Evolutionary conservation across 2,329 filamentous ascomycete species (phyloP).

Genomic region (Cladosporium halotolerans): DNA sequence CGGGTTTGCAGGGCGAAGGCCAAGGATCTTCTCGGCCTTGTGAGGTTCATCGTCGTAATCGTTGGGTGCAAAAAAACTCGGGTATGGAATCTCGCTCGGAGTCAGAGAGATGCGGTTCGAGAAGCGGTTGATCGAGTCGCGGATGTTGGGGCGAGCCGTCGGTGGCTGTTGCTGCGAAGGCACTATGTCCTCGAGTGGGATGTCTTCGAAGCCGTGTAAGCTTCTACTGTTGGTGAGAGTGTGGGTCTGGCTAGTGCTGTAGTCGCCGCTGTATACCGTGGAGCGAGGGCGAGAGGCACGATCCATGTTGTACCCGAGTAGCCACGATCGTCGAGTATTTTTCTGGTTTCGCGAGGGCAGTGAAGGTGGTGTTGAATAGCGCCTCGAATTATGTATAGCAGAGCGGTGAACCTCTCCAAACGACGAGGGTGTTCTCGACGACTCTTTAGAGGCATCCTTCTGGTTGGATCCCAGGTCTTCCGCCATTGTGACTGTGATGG

Average conservation of each 20-base stretch:
- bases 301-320: constrained; percentile 3
- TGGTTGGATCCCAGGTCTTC: not conserved
- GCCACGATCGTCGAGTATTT: not conserved
- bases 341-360: not conserved
- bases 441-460: not conserved
- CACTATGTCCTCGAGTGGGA: not conserved
- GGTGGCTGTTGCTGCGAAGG: not conserved
- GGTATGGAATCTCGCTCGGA: constrained; percentile 16
- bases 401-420: not conserved
- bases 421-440: not conserved
- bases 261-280: not conserved
- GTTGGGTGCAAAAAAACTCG: not conserved
- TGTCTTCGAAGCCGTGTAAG: constrained; percentile 1
- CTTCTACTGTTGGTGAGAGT: not conserved
- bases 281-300: not conserved
- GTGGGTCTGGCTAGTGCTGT: not conserved
- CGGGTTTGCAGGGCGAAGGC: not conserved
- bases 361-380: not conserved
- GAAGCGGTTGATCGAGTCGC: not conserved
- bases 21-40: constrained; percentile 12
- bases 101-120: constrained; percentile 12
- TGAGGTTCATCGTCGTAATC: not conserved
- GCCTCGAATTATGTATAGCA: not conserved
- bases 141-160: not conserved
- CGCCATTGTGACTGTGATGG: not conserved